These are phyloP conservation scores for Diplodia scrobiculata DNA, from an alignment of 2,329 filamentous ascomycete genomes.

Conservation along the genomic window DNA sequence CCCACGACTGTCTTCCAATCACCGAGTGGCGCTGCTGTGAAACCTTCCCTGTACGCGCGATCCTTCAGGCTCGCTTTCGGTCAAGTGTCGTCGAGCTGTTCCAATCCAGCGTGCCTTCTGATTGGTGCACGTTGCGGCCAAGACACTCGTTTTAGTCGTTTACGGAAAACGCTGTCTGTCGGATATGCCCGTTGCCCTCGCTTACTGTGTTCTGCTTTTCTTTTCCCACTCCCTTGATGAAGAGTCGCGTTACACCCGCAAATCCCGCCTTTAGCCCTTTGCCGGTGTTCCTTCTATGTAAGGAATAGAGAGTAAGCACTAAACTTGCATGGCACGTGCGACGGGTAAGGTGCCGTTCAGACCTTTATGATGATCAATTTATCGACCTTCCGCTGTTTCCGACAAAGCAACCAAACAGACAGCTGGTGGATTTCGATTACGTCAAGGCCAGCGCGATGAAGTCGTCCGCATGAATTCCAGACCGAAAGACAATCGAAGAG, in stretches of 20 bases:
- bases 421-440: not conserved
- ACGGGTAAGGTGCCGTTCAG: not conserved
- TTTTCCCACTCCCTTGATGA: not conserved
- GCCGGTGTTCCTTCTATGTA: not conserved
- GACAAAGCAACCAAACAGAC: not conserved
- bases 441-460: not conserved
- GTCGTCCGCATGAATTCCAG: not conserved
- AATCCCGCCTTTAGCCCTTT: not conserved
- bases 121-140: not conserved
- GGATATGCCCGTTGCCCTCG: not conserved
- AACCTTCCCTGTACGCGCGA: not conserved
- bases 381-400: not conserved
- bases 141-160: not conserved
- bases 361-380: not conserved
- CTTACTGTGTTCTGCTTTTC: not conserved
- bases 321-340: not conserved
- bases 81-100: not conserved
- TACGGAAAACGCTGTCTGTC: not conserved
- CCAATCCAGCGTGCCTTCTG: not conserved
- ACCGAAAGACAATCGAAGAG: not conserved
- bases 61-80: not conserved
- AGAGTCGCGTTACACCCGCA: not conserved
- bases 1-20: slow-evolving; percentile 5
- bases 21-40: not conserved
- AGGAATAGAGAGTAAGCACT: not conserved